phyloP scores from a whole-genome alignment of 257 asterid genomes.

The Penstemon barbatus region DNA sequence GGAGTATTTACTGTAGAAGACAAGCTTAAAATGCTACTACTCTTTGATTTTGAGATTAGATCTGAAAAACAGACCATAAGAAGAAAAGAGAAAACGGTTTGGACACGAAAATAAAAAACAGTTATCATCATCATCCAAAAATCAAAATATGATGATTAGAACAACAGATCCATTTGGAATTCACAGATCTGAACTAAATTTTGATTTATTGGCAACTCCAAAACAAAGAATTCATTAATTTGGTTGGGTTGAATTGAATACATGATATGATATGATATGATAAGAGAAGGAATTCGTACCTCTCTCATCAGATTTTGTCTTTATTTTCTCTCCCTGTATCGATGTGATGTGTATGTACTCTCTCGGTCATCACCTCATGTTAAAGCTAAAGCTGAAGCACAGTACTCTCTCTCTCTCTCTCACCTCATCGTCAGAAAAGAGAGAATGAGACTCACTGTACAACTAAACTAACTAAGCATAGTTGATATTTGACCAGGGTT shows the following conservation, averaged over 20 bases:
- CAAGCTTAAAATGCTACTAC: slow-evolving; percentile 23
- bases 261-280: no score
- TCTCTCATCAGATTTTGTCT: slow-evolving; percentile 15
- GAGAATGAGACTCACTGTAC: slow-evolving; percentile 17
- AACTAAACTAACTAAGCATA: slow-evolving; percentile 34
- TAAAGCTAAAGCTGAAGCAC: slow-evolving; percentile 35
- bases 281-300: slow-evolving; percentile 1
- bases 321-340: background rate
- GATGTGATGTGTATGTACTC: background rate
- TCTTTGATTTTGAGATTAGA: slow-evolving; percentile 29
- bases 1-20: background rate
- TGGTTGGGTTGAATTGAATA: no score
- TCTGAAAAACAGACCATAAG: slow-evolving; percentile 28
- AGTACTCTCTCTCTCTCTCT: slow-evolving; percentile 10
- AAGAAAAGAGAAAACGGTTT: background rate
- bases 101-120: slow-evolving; percentile 2
- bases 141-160: slow-evolving; percentile 44
- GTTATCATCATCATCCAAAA: slow-evolving; percentile 31
- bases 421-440: slow-evolving; percentile 33
- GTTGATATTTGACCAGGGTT: slow-evolving; percentile 35
- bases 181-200: slow-evolving; percentile 34
- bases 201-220: background rate
- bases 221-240: background rate
- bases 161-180: slow-evolving; percentile 26
- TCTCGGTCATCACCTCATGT: slow-evolving; percentile 34